Base-by-base conservation (phyloP, 2,329 filamentous ascomycete genomes). In the Amesomyces nigricolor region DNA sequence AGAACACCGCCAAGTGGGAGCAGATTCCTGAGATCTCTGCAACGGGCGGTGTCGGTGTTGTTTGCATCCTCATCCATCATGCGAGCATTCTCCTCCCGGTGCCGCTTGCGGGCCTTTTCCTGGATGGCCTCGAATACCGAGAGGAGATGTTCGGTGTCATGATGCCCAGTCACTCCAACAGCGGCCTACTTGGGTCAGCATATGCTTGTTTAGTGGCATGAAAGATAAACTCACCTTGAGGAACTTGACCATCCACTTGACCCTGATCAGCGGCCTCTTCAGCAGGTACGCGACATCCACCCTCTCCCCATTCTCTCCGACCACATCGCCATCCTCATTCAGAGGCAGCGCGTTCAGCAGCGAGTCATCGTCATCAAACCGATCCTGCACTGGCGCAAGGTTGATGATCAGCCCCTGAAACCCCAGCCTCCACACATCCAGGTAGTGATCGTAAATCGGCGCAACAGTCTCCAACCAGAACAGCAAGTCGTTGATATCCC, bases 381-480 rank as follows among this genome's bases (percentile, higher is more conserved):
- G 65, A 14, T 72, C 73, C 1, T 73, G 72, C 4, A 83, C 81
- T 7, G 90, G 88, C 1, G 90, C 91, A 35, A 97, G 82, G 67
- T 96, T 97, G 64, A 99, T 89, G 48, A 97, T 85, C 17, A 99
- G 83, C 67, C 95, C 91, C 65, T 96, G 88, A 70, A 97, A 99
- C 0, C 94, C 94, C 47, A 97, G 79, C 30, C 91, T 82, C 94
- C 94, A 99, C 7, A 87, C 85, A 66, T 84, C 83, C 32, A 97
- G 78, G 68, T 97, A 99, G 65, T 89, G 86, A 58, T 84, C 78
- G 68, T 99, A 99, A 9, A 92, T 80, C 53, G 85, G 83, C 45
- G 88, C 82, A 0, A 89, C 85, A 17, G 81, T 83, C 54, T 90
- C 82, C 2, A 91, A 87, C 94, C 94, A 99, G 40, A 78, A 79